phyloP scores from a whole-genome alignment of 1,139 yeast genomes.

The Cylindricascospora bacillispora region DNA sequence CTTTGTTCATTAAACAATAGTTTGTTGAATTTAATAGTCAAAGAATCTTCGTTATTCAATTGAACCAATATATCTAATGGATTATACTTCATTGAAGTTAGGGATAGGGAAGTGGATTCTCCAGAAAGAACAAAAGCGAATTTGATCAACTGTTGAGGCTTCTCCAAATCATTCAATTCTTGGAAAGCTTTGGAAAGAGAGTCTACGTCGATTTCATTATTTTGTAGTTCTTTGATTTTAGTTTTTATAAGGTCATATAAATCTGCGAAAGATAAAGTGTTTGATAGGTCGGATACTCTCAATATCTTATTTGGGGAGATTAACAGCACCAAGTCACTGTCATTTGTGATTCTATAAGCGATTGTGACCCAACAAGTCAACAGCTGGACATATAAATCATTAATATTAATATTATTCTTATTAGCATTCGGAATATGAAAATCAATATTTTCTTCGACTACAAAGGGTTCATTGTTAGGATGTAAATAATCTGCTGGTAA shows the following conservation, averaged over 20 bases:
- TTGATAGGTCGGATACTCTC: slow-evolving; percentile 44
- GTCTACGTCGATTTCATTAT: slow-evolving; percentile 31
- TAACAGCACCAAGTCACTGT: slow-evolving; percentile 82
- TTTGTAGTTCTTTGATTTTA: slow-evolving; percentile 29
- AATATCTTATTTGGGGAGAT: slow-evolving; percentile 45
- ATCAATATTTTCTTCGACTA: slow-evolving; percentile 42
- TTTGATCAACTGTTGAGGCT: slow-evolving; percentile 48
- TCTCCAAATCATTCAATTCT: slow-evolving; percentile 37
- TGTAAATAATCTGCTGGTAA: slow-evolving; percentile 80
- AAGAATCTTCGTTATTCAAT: slow-evolving; percentile 8
- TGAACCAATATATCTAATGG: slow-evolving; percentile 19
- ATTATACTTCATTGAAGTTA: slow-evolving; percentile 17
- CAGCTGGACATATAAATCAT: slow-evolving; percentile 36
- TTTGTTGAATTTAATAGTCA: slow-evolving; percentile 45
- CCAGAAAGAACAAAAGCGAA: slow-evolving; percentile 13
- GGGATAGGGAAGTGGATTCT: slow-evolving; percentile 8
- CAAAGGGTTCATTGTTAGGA: slow-evolving; percentile 58
- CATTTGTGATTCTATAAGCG: slow-evolving; percentile 76
- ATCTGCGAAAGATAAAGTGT: slow-evolving; percentile 37
- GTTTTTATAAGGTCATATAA: slow-evolving; percentile 24
- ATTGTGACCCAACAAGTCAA: slow-evolving; percentile 63
- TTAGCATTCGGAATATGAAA: slow-evolving; percentile 23
- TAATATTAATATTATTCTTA: not conserved
- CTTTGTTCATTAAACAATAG: slow-evolving; percentile 62
- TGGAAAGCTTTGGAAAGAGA: slow-evolving; percentile 45